Evolutionary conservation across 75 land plant genomes (phyloP), one percentile per base, ranked within the genome.

Genomic region (Ceratopteris richardii): DNA sequence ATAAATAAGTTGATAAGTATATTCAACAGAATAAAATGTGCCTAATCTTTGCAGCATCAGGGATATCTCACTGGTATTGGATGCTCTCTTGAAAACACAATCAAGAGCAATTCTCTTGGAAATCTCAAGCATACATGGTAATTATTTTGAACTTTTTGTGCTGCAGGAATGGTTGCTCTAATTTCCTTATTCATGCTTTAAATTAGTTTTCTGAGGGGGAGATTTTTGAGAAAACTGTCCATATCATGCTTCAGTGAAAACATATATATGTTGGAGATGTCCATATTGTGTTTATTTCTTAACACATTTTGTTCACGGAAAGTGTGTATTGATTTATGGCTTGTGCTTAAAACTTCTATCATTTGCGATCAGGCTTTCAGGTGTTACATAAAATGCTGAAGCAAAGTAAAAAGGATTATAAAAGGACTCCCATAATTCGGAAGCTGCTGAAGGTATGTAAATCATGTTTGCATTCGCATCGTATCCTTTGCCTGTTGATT

Each of bases 41-140:
- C n/a, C n/a, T 56, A 7, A 9, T 42, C 56, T 56, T 33, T 62
- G 50, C 72, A 93, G 98, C 59, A 77, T 63, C 41, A 69, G 87
- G 51, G 95, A 93, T 62, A 75, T 93, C 42, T 93, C 98, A 39
- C 57, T 93, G 75, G 67, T 93, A 60, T 82, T 93, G 64, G 98
- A 88, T 72, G 98, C 87, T 13, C 63, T 93, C 26, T 56, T 93
- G 60, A 78, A 88, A 61, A 93, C 98, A 37, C 68, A 69, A 62
- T 82, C 89, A 33, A 67, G 81, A n/a, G 55, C 33, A 0, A 81
- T 93, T 65, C 67, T 93, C 66, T 29, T 30, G 54, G 98, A 93
- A 61, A 76, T 93, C 31, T 70, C 85, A 24, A 77, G 81, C 33
- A 93, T 82, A 65, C 88, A 93, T 69, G 98, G 98, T 93, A 75